A percentile compares a stretch with the other conserved stretches of the same genome.
Conservation (phyloP, 2,329 filamentous ascomycete species). For the Penicillium oxalicum region DNA sequence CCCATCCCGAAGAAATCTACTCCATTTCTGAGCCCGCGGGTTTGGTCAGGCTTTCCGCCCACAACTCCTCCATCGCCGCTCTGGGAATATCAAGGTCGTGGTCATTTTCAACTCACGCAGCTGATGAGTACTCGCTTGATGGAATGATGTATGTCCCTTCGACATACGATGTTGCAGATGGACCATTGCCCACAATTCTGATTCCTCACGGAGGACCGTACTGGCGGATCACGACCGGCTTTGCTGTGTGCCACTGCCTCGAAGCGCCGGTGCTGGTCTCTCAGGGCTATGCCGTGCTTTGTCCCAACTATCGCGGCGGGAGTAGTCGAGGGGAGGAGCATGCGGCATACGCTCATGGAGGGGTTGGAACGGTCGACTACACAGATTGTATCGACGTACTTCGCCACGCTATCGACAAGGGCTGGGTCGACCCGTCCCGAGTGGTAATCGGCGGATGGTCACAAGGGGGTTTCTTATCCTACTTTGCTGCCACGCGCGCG, state of each 20-base stretch:
- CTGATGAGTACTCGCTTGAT: slow-evolving; percentile 2
- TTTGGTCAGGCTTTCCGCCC: too few relatives aligned
- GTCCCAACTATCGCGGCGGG: slow-evolving; percentile 17
- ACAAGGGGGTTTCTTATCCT: too few relatives aligned
- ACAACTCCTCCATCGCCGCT: too few relatives aligned
- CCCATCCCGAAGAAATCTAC: too few relatives aligned
- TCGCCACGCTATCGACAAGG: too few relatives aligned
- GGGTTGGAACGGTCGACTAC: slow-evolving; percentile 11
- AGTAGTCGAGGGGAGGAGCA: slow-evolving; percentile 13
- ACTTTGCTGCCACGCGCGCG: too few relatives aligned
- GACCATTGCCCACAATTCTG: slow-evolving; percentile 11
- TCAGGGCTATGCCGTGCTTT: slow-evolving; percentile 13
- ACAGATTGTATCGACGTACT: too few relatives aligned
- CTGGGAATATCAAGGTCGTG: too few relatives aligned
- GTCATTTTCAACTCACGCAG: not conserved
- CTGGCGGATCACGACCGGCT: slow-evolving; percentile 9
- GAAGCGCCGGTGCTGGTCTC: slow-evolving; percentile 10
- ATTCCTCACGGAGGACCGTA: slow-evolving; percentile 15
- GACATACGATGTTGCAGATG: not conserved
- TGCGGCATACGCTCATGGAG: slow-evolving; percentile 9
- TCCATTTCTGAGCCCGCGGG: too few relatives aligned
- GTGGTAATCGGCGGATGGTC: too few relatives aligned
- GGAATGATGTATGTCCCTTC: not conserved
- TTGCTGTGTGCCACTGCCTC: slow-evolving; percentile 12
- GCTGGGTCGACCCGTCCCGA: too few relatives aligned